Percentiles rank a stretch among this genome's conserved stretches.
Evolutionary conservation across 805 yeast species (phyloP).

Genomic region (Blastobotrys peoriensis): DNA sequence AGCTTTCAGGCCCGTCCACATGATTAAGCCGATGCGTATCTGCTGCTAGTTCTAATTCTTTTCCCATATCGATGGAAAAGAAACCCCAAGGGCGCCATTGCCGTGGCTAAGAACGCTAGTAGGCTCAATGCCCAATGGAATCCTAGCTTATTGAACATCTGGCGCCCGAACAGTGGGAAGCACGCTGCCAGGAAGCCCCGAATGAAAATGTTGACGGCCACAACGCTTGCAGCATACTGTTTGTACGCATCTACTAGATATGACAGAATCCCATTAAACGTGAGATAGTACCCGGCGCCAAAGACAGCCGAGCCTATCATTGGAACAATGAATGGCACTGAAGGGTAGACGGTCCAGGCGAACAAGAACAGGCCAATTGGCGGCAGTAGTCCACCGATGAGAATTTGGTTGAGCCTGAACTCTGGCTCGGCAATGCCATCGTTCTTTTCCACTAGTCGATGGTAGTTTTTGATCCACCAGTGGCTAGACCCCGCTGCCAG

Average conservation of each 20-base stretch:
- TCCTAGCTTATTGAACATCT: constrained; percentile 68
- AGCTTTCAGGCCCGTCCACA: neutral
- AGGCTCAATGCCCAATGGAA: constrained; percentile 71
- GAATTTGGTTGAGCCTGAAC: constrained; percentile 46
- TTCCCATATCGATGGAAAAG: constrained; percentile 39
- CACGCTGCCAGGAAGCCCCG: constrained; percentile 72
- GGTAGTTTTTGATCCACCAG: constrained; percentile 21
- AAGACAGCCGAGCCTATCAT: constrained; percentile 53
- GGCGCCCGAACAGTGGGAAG: constrained; percentile 79
- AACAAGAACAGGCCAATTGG: constrained; percentile 46
- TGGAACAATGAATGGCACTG: constrained; percentile 48
- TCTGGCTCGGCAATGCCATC: constrained; percentile 44
- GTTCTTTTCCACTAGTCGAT: constrained; percentile 36
- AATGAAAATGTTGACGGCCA: constrained; percentile 80
- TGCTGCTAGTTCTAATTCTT: constrained; percentile 28
- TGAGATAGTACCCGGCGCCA: constrained; percentile 33
- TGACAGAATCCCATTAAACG: constrained; percentile 31
- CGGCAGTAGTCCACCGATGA: constrained; percentile 42
- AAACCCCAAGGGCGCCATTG: constrained; percentile 47
- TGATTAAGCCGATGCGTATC: constrained; percentile 8
- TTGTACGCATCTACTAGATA: constrained; percentile 28
- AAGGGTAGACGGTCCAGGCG: constrained; percentile 44
- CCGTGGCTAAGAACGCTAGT: constrained; percentile 43
- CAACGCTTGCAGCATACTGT: constrained; percentile 71
- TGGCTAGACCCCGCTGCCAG: constrained; percentile 40